These are phyloP conservation scores for Suhomyces choctaworum DNA, from an alignment of 1,139 yeast species.

Conservation along the genomic window DNA sequence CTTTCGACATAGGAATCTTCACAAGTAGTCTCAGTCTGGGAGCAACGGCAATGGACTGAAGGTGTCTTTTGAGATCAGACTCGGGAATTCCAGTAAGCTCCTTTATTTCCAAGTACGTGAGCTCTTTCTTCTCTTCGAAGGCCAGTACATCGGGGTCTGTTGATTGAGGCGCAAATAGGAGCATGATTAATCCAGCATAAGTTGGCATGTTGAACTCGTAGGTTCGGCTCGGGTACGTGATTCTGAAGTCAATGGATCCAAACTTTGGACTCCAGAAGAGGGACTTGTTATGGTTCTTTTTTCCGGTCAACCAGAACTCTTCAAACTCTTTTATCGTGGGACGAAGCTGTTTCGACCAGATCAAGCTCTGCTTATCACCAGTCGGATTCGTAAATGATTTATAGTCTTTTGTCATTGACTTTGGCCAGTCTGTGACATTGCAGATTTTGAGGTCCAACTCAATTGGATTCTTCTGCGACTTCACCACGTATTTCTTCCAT, in stretches of 20 bases:
- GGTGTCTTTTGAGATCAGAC: slow-evolving; percentile 68
- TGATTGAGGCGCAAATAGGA: slow-evolving; percentile 64
- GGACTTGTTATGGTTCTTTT: slow-evolving; percentile 70
- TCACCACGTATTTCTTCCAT: slow-evolving; percentile 40
- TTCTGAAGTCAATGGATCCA: slow-evolving; percentile 77
- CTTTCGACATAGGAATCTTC: slow-evolving; percentile 75
- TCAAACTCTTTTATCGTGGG: slow-evolving; percentile 41
- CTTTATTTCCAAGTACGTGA: slow-evolving; percentile 59
- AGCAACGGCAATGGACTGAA: slow-evolving; percentile 84
- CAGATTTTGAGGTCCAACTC: slow-evolving; percentile 54
- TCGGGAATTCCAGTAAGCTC: slow-evolving; percentile 73
- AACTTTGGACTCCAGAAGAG: slow-evolving; percentile 82
- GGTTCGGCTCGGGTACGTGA: slow-evolving; percentile 62
- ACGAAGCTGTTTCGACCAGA: slow-evolving; percentile 45
- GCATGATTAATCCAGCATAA: slow-evolving; percentile 72
- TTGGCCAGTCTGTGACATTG: slow-evolving; percentile 53
- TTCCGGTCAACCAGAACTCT: slow-evolving; percentile 48
- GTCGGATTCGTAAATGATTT: slow-evolving; percentile 42
- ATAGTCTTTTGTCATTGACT: slow-evolving; percentile 57
- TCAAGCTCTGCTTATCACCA: slow-evolving; percentile 46
- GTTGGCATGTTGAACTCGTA: slow-evolving; percentile 84
- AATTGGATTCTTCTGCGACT: slow-evolving; percentile 20
- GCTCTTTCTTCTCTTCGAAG: slow-evolving; percentile 40
- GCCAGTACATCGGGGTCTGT: slow-evolving; percentile 48
- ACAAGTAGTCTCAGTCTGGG: slow-evolving; percentile 72